Evolutionary conservation across 768 basidiomycete genomes (phyloP).

Genomic region (Russula lepida): DNA sequence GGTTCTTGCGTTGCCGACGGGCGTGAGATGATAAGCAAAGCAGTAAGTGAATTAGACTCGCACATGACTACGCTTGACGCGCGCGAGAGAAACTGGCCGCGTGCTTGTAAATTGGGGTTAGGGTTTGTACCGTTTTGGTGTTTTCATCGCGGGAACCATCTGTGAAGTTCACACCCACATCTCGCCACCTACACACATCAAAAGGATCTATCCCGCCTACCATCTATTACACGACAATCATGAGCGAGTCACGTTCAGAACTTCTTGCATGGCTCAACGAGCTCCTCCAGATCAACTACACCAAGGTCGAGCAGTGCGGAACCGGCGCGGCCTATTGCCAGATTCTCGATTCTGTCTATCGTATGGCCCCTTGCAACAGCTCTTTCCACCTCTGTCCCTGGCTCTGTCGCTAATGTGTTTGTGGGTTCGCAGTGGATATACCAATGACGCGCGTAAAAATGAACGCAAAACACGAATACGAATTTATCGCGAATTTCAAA

Average conservation of each 20-base stretch:
- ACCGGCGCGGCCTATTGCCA: conserved; percentile 92
- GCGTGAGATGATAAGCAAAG: not conserved
- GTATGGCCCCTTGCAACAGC: conserved; percentile 36
- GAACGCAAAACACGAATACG: conserved; percentile 93
- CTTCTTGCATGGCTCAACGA: conserved; percentile 92
- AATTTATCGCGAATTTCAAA: conserved; percentile 93
- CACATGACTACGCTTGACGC: too few relatives aligned
- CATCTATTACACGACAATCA: conserved; percentile 23
- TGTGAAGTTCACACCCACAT: not conserved
- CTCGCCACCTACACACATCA: not conserved
- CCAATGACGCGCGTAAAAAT: conserved; percentile 93
- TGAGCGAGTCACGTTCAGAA: conserved; percentile 78
- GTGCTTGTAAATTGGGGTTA: conserved; percentile 7
- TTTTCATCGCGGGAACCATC: not conserved
- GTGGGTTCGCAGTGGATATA: conserved; percentile 59
- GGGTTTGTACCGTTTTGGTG: not conserved
- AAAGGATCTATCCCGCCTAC: conserved; percentile 1
- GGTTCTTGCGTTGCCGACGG: not conserved
- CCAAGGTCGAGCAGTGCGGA: conserved; percentile 88
- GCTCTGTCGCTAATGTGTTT: not conserved
- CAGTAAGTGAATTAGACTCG: too few relatives aligned
- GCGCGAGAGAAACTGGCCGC: too few relatives aligned
- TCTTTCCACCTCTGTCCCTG: not conserved
- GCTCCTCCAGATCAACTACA: conserved; percentile 82
- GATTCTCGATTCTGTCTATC: conserved; percentile 89